Evolutionary conservation across 177 flowering plant genomes (phyloP).

Genomic region (Vitis hybrid): DNA sequence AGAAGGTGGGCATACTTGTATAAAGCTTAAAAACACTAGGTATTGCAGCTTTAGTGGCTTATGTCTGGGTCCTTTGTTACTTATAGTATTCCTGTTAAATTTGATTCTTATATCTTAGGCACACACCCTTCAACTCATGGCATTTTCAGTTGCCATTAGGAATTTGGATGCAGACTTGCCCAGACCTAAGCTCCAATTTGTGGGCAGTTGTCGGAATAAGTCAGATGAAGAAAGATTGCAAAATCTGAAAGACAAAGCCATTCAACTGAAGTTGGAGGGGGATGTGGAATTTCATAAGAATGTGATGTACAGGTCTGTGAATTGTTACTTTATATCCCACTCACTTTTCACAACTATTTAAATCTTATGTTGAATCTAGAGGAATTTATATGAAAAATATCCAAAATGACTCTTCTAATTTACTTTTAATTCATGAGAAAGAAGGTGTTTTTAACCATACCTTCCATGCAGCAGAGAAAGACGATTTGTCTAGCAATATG

Average conservation of each 20-base stretch:
- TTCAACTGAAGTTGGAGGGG: constrained; percentile 53
- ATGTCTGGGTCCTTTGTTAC: constrained; percentile 12
- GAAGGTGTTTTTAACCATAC: not conserved
- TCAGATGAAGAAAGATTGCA: constrained; percentile 79
- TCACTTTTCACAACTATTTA: not conserved
- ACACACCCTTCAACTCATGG: constrained; percentile 88
- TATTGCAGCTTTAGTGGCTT: constrained; percentile 21
- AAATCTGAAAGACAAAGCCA: constrained; percentile 63
- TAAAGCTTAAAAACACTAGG: constrained; percentile 28
- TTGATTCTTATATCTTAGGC: constrained; percentile 50
- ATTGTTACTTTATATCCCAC: not conserved
- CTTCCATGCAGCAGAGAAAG: no score
- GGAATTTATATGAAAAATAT: not conserved
- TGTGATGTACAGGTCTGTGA: constrained; percentile 68
- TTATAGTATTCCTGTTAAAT: constrained; percentile 1
- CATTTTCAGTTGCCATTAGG: constrained; percentile 66
- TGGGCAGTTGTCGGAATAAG: constrained; percentile 90
- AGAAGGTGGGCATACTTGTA: constrained; percentile 65
- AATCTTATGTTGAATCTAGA: not conserved
- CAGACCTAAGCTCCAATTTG: constrained; percentile 89
- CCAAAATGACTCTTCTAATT: not conserved
- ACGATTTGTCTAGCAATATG: no score
- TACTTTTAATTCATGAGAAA: not conserved
- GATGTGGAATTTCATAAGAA: constrained; percentile 86
- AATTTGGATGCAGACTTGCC: constrained; percentile 46